These are phyloP conservation scores for Novymonas esmeraldas DNA, from an alignment of 208 protist genomes.

Conservation along the genomic window DNA sequence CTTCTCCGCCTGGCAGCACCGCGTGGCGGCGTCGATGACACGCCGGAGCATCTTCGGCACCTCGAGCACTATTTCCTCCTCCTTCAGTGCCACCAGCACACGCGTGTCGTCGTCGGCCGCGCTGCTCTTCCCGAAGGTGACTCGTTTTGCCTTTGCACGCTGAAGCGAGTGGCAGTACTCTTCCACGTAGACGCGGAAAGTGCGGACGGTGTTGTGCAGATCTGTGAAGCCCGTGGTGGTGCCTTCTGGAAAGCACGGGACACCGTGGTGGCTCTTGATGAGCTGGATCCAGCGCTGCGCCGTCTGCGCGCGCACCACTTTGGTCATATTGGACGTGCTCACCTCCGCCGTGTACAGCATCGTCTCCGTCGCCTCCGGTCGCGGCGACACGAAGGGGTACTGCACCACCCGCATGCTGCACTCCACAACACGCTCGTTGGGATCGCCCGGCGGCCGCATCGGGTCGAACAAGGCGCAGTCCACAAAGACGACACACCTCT, in stretches of 20 bases:
- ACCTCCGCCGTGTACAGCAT: constrained; percentile 16
- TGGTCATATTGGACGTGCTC: constrained; percentile 11
- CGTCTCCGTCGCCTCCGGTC: constrained; percentile 4
- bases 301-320: constrained; percentile 6
- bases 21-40: constrained; percentile 16
- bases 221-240: constrained; percentile 8
- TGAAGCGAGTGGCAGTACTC: constrained; percentile 9
- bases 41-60: constrained; percentile 7
- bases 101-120: background rate
- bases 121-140: too few relatives aligned
- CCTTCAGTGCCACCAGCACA: background rate
- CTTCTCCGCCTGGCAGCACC: constrained; percentile 6
- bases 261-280: constrained; percentile 9
- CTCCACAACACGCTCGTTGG: constrained; percentile 30
- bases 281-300: constrained; percentile 9
- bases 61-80: background rate
- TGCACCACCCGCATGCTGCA: constrained; percentile 23
- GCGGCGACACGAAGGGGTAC: constrained; percentile 26
- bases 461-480: constrained; percentile 32
- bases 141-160: background rate
- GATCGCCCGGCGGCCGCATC: background rate
- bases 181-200: constrained; percentile 5
- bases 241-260: constrained; percentile 5
- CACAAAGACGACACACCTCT: constrained; percentile 43
- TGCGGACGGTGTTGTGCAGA: constrained; percentile 6